These are phyloP conservation scores for Zizania palustris DNA, from an alignment of 202 grass and related monocot species.

Conservation along the genomic window DNA sequence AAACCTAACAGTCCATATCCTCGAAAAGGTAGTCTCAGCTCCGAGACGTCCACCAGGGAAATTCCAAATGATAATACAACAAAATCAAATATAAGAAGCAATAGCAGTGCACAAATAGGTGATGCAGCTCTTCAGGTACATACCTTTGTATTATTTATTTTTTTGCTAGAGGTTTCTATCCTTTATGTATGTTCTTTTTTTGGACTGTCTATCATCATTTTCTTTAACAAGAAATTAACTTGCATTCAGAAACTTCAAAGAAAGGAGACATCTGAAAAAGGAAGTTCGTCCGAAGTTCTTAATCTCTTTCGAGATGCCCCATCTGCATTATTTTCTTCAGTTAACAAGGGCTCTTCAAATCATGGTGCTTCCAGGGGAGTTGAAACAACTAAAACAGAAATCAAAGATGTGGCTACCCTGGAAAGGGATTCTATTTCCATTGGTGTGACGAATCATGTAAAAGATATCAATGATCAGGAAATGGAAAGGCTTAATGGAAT, in stretches of 20 bases:
- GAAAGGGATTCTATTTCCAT: constrained; percentile 47
- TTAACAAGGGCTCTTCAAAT: constrained; percentile 70
- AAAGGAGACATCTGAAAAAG: constrained; percentile 66
- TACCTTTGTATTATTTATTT: constrained; percentile 15
- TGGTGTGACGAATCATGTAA: constrained; percentile 42
- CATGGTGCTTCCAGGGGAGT: constrained; percentile 43
- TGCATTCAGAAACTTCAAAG: constrained; percentile 55
- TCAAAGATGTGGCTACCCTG: constrained; percentile 43
- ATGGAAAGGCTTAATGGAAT: constrained; percentile 49
- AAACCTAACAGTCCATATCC: constrained; percentile 94
- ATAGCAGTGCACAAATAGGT: constrained; percentile 43
- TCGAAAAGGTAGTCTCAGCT: constrained; percentile 59
- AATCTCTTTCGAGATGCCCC: constrained; percentile 65
- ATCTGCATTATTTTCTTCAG: constrained; percentile 71
- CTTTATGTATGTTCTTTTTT: constrained; percentile 21
- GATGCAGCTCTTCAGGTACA: constrained; percentile 66
- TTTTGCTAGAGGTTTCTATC: constrained; percentile 22
- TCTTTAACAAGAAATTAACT: constrained; percentile 41
- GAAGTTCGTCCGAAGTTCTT: constrained; percentile 73
- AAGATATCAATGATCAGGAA: constrained; percentile 47
- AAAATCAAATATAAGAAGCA: constrained; percentile 46
- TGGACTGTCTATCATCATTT: constrained; percentile 8
- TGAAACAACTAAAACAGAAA: constrained; percentile 47
- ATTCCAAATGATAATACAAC: constrained; percentile 43
- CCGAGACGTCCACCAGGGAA: constrained; percentile 44